These are phyloP conservation scores for Xylariales sp. DNA, from an alignment of 2,329 filamentous ascomycete species.

Conservation along the genomic window DNA sequence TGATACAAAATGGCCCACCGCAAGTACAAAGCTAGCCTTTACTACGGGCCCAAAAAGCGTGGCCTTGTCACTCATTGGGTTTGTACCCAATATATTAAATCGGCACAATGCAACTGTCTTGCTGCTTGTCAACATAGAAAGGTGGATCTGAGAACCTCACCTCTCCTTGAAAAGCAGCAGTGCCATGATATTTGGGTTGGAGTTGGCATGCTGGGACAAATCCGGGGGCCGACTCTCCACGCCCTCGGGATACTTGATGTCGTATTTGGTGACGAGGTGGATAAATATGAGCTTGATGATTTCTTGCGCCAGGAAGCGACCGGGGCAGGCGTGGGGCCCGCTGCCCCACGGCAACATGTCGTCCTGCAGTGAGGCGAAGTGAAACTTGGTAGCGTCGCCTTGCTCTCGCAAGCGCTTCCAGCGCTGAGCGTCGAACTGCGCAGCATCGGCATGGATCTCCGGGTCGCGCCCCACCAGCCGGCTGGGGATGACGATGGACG, in stretches of 20 bases:
- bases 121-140: no score
- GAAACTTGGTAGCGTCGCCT: conserved; percentile 17
- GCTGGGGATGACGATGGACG: conserved; percentile 15
- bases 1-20: no score
- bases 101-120: no score
- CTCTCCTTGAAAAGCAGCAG: conserved; percentile 8
- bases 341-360: conserved; percentile 18
- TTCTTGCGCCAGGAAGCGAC: conserved; percentile 16
- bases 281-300: conserved; percentile 19
- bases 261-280: conserved; percentile 16
- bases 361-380: conserved; percentile 18
- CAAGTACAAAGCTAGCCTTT: no score
- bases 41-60: no score
- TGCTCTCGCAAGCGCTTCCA: conserved; percentile 12
- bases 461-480: conserved; percentile 13
- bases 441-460: conserved; percentile 9
- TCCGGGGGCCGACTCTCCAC: conserved; percentile 12
- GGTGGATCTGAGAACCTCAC: no score
- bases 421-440: conserved; percentile 16
- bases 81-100: no score
- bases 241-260: conserved; percentile 13
- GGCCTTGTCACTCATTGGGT: no score
- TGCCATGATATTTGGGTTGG: conserved; percentile 7
- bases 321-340: conserved; percentile 18
- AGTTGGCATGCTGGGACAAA: conserved; percentile 2